Conservation (phyloP, 495 filamentous ascomycete genomes). For the Neurospora hispaniola region DNA sequence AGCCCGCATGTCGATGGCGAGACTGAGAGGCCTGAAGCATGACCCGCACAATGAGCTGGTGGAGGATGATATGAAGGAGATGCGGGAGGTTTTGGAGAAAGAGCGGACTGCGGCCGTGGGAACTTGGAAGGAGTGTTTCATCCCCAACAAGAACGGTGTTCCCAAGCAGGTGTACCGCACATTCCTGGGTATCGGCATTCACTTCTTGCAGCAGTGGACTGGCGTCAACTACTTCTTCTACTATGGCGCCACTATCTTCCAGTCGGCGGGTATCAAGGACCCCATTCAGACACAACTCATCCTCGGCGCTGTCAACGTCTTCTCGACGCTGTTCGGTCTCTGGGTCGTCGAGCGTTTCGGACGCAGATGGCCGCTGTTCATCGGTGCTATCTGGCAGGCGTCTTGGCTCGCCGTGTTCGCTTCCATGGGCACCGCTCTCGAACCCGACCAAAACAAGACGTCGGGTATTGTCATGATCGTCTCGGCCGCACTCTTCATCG, state of each 20-base stretch:
- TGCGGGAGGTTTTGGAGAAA: slow-evolving; percentile 52
- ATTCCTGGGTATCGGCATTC: slow-evolving; percentile 53
- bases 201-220: slow-evolving; percentile 58
- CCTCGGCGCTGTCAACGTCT: slow-evolving; percentile 60
- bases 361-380: slow-evolving; percentile 53
- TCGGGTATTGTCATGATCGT: slow-evolving; percentile 64
- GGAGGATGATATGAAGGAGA: slow-evolving; percentile 53
- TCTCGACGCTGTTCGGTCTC: slow-evolving; percentile 54
- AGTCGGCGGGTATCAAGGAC: slow-evolving; percentile 50
- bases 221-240: slow-evolving; percentile 51
- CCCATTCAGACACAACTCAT: slow-evolving; percentile 59
- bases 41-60: slow-evolving; percentile 46
- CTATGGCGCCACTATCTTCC: slow-evolving; percentile 49
- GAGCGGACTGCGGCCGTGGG: slow-evolving; percentile 40
- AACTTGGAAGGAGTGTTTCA: slow-evolving; percentile 48
- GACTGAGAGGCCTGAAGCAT: slow-evolving; percentile 52
- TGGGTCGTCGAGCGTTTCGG: slow-evolving; percentile 58
- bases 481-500: slow-evolving; percentile 62
- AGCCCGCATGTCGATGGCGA: slow-evolving; percentile 50
- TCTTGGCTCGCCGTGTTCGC: slow-evolving; percentile 63
- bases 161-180: slow-evolving; percentile 61
- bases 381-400: slow-evolving; percentile 56
- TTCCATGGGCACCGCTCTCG: slow-evolving; percentile 40
- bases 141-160: slow-evolving; percentile 26
- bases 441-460: slow-evolving; percentile 34